phyloP scores from a whole-genome alignment of 768 basidiomycete genomes.

The Lentinula detonsa region DNA sequence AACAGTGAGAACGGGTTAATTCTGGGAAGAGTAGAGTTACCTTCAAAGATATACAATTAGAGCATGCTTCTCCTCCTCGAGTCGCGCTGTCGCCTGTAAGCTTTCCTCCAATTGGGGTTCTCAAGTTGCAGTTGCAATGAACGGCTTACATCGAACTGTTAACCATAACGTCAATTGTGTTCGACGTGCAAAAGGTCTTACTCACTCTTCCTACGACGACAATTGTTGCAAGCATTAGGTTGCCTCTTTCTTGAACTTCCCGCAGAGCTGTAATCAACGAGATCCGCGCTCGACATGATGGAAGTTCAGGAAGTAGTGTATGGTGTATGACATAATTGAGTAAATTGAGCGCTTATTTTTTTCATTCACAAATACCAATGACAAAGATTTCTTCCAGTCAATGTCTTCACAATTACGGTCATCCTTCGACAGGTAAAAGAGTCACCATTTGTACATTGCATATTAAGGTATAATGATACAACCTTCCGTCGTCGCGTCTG shows the following conservation, averaged over 20 bases:
- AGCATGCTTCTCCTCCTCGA: neutral
- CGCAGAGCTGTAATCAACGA: neutral
- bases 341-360: no score
- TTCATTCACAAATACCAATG: no score
- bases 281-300: neutral
- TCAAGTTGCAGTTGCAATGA: neutral
- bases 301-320: no score
- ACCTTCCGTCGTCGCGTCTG: neutral
- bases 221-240: neutral
- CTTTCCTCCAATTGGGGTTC: neutral
- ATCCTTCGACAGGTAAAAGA: neutral
- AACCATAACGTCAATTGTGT: no score
- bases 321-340: no score
- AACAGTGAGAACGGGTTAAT: neutral
- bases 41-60: neutral
- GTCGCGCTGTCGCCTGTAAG: neutral
- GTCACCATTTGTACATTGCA: neutral
- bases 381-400: no score
- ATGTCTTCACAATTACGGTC: no score
- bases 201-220: neutral
- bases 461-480: constrained; percentile 3
- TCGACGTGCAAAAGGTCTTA: no score
- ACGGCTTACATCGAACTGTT: neutral
- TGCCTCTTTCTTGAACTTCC: neutral
- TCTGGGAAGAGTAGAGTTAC: neutral